These are phyloP conservation scores for Aspergillus sergii DNA, from an alignment of 2,329 filamentous ascomycete genomes.

Conservation along the genomic window DNA sequence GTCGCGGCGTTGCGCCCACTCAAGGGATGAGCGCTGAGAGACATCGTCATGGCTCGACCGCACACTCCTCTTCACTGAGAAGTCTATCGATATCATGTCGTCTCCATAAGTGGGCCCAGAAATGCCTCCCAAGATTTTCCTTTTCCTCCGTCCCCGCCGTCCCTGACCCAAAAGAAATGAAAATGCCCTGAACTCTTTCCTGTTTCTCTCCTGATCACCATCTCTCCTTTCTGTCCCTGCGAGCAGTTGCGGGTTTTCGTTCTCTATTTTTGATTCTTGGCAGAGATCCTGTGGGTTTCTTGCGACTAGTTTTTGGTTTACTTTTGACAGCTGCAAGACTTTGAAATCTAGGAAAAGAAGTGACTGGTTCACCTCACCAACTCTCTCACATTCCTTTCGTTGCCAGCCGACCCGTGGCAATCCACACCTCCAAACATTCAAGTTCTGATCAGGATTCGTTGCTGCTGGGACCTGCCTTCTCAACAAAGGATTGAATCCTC, in stretches of 20 bases:
- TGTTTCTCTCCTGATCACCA: not conserved
- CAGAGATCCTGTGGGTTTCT: conserved; percentile 11
- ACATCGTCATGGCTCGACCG: not conserved
- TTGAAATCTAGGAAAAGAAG: conserved; percentile 3
- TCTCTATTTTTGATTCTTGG: not conserved
- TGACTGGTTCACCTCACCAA: conserved; percentile 27
- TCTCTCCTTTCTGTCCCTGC: not conserved
- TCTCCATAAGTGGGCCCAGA: not conserved
- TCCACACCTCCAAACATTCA: conserved; percentile 3
- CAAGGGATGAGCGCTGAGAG: not conserved
- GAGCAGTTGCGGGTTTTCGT: not conserved
- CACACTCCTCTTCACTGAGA: too few relatives aligned
- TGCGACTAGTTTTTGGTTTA: conserved; percentile 1
- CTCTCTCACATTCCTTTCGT: conserved; percentile 32
- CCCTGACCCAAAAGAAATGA: not conserved
- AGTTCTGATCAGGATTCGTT: not conserved
- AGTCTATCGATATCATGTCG: conserved; percentile 3
- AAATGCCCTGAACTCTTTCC: not conserved
- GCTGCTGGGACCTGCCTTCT: not conserved
- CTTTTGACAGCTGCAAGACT: not conserved
- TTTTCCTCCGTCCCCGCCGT: not conserved
- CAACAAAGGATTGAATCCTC: not conserved
- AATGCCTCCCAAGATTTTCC: not conserved
- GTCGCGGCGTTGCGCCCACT: not conserved
- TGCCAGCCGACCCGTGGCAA: conserved; percentile 22